Evolutionary conservation across 2,329 filamentous ascomycete genomes (phyloP).

Genomic region (Fusarium humuli): DNA sequence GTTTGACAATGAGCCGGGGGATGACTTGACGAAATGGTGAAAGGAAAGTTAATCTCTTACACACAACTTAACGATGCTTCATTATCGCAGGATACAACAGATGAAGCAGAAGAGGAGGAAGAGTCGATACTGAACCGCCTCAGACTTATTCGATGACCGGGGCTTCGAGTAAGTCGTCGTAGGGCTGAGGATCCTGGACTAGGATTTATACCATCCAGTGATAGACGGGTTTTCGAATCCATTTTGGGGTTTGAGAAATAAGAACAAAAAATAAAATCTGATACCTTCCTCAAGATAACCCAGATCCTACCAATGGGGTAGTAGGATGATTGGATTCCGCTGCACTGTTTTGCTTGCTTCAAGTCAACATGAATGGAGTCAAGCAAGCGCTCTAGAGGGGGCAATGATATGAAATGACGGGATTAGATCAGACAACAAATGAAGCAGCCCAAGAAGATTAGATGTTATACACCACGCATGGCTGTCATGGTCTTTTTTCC

Average conservation of each 20-base stretch:
- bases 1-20: conserved; percentile 29
- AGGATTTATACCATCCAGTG: conserved; percentile 46
- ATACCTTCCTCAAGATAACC: neutral
- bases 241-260: conserved; percentile 33
- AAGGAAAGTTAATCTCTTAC: conserved; percentile 46
- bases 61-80: conserved; percentile 48
- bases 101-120: conserved; percentile 44
- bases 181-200: conserved; percentile 49
- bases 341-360: neutral
- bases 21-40: conserved; percentile 4
- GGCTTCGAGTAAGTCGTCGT: conserved; percentile 49
- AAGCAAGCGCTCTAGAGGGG: conserved; percentile 13
- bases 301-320: neutral
- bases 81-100: conserved; percentile 42
- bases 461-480: conserved; percentile 41
- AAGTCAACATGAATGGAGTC: neutral
- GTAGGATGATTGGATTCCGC: neutral
- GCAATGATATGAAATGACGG: conserved; percentile 14
- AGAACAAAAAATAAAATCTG: neutral
- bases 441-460: conserved; percentile 11
- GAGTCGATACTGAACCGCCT: conserved; percentile 50
- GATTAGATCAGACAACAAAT: conserved; percentile 15
- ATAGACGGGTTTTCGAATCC: conserved; percentile 49
- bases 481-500: conserved; percentile 26
- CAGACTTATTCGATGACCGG: conserved; percentile 50